Evolutionary conservation across 768 basidiomycete species (phyloP).

Genomic region (Amanita molliuscula): DNA sequence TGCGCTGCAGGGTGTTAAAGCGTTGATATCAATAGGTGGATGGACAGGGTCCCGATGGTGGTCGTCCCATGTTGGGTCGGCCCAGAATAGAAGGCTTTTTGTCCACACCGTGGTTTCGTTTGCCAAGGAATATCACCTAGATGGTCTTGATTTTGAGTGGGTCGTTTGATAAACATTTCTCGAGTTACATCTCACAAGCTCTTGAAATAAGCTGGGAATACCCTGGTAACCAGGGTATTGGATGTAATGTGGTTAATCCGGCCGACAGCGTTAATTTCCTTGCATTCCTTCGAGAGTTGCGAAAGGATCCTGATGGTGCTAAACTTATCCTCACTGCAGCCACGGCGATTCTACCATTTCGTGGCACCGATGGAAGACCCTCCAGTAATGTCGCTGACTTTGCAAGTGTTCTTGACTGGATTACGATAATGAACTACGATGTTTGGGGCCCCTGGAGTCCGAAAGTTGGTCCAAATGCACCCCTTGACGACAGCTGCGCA

Average conservation of each 20-base stretch:
- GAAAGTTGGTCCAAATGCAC: slow-evolving; percentile 77
- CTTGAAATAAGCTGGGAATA: slow-evolving; percentile 69
- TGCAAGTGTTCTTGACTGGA: slow-evolving; percentile 51
- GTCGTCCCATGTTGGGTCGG: slow-evolving; percentile 50
- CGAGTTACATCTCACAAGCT: not conserved
- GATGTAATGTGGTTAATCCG: slow-evolving; percentile 52
- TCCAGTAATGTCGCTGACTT: slow-evolving; percentile 58
- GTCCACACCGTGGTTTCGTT: slow-evolving; percentile 46
- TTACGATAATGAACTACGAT: slow-evolving; percentile 63
- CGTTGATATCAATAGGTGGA: slow-evolving; percentile 56
- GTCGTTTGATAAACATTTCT: slow-evolving; percentile 8
- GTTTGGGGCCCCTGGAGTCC: slow-evolving; percentile 54
- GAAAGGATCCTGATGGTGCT: slow-evolving; percentile 38
- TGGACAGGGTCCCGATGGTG: slow-evolving; percentile 59
- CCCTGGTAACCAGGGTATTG: slow-evolving; percentile 57
- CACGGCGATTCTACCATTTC: slow-evolving; percentile 29
- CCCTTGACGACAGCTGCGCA: slow-evolving; percentile 71
- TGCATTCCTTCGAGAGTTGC: slow-evolving; percentile 64
- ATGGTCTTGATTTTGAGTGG: slow-evolving; percentile 50
- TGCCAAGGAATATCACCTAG: slow-evolving; percentile 41
- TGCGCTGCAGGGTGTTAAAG: slow-evolving; percentile 38
- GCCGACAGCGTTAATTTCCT: slow-evolving; percentile 74
- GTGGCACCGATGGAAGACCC: slow-evolving; percentile 40
- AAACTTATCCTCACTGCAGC: slow-evolving; percentile 51
- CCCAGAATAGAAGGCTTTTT: slow-evolving; percentile 51